phyloP scores from a whole-genome alignment of 73 alveolate genomes.

The Tetrahymena thermophila region DNA sequence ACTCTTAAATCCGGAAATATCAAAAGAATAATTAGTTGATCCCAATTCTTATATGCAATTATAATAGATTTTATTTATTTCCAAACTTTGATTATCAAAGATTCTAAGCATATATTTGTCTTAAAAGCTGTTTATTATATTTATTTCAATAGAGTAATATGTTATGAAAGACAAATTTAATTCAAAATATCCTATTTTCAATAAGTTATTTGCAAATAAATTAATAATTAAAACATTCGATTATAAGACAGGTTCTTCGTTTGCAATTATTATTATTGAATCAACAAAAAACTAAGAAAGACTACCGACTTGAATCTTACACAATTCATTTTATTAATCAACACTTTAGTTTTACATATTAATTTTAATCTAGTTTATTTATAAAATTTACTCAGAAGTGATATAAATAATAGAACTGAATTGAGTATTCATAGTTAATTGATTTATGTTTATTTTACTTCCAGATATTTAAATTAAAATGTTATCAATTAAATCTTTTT shows the following conservation, averaged over 20 bases:
- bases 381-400: not conserved
- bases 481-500: too few species aligned
- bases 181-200: not conserved
- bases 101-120: too few species aligned
- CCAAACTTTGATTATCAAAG: not conserved
- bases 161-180: not conserved
- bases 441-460: too few species aligned
- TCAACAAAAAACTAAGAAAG: not conserved
- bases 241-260: not conserved
- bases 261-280: too few species aligned
- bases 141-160: not conserved
- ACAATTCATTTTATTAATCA: too few species aligned
- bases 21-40: not conserved
- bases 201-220: not conserved
- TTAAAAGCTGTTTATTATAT: too few species aligned
- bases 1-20: not conserved
- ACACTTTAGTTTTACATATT: too few species aligned
- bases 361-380: too few species aligned
- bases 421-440: not conserved
- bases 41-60: too few species aligned
- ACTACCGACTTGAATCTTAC: not conserved
- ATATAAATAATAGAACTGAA: too few species aligned
- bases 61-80: too few species aligned
- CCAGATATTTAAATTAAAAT: not conserved
- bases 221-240: too few species aligned